Evolutionary conservation across 2,329 filamentous ascomycete species (phyloP).

Genomic region (Claviceps sp.): DNA sequence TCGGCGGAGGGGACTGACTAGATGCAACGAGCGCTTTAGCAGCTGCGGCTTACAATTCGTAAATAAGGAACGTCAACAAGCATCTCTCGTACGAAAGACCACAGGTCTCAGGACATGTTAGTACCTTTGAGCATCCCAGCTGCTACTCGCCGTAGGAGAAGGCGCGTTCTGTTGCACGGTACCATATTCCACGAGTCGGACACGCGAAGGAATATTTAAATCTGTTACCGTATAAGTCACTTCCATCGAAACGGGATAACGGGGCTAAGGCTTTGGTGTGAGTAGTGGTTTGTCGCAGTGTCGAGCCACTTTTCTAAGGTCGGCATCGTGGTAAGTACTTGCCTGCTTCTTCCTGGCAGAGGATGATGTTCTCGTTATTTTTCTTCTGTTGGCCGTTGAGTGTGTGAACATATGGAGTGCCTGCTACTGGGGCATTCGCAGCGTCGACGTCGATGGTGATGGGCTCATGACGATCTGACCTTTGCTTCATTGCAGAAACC

Average conservation of each 20-base stretch:
- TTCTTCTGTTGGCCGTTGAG: not conserved
- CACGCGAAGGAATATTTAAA: not conserved
- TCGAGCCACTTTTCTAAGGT: not conserved
- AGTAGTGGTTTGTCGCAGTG: not conserved
- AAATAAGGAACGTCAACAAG: not conserved
- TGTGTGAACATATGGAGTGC: not conserved
- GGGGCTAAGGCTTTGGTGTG: not conserved
- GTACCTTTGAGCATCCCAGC: conserved; percentile 44
- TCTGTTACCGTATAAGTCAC: not conserved
- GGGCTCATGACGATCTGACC: not conserved
- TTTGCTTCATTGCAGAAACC: not conserved
- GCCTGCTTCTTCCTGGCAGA: not conserved
- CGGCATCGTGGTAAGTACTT: not conserved
- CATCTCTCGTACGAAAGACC: not conserved
- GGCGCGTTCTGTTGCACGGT: not conserved
- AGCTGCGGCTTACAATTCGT: not conserved
- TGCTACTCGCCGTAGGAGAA: conserved; percentile 14
- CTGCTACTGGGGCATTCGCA: not conserved
- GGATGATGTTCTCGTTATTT: not conserved
- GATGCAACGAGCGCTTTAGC: conserved; percentile 7
- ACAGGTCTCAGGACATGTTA: conserved; percentile 6
- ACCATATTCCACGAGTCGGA: not conserved
- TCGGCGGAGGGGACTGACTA: conserved; percentile 47
- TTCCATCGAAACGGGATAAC: too few relatives aligned
- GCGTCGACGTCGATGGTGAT: not conserved